Evolutionary conservation across 176 grass and related monocot species (phyloP).

Genomic region (Aegilops umbellulata): DNA sequence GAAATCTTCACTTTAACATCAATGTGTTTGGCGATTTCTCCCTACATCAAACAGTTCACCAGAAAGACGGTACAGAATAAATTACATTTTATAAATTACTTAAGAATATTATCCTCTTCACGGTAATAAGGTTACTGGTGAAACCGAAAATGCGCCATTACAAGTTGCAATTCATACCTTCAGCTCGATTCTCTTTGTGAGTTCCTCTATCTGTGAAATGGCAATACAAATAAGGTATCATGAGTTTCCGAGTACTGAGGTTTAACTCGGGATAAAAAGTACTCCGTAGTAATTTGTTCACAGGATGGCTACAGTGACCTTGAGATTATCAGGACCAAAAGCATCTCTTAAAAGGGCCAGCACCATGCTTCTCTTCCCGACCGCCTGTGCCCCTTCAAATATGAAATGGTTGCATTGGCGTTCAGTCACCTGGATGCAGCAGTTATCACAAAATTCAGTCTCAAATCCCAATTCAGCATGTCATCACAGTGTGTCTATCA

Average conservation of each 20-base stretch:
- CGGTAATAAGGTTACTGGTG: not conserved
- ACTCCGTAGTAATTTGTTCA: not conserved
- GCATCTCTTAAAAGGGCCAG: conserved; percentile 55
- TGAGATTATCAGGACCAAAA: conserved; percentile 35
- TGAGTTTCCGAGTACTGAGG: not conserved
- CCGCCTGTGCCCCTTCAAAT: conserved; percentile 47
- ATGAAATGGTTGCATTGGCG: conserved; percentile 42
- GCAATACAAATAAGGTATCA: not conserved
- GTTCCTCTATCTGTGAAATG: conserved; percentile 42
- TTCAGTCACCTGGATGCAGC: conserved; percentile 26
- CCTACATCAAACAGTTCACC: conserved; percentile 26
- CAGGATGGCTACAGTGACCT: conserved; percentile 4
- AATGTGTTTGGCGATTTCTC: conserved; percentile 55
- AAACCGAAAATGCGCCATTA: not conserved
- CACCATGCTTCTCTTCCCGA: conserved; percentile 66
- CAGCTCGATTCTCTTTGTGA: conserved; percentile 49
- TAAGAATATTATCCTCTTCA: not conserved
- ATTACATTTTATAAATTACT: not conserved
- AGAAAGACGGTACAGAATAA: not conserved
- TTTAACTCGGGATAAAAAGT: not conserved
- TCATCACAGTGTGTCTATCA: not conserved
- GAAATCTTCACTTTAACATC: conserved; percentile 50
- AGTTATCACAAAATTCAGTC: conserved; percentile 19
- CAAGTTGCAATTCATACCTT: conserved; percentile 34
- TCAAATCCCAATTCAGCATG: not conserved